Evolutionary conservation across 108 stramenopile species (phyloP).

Genomic region (Discostella stelligeroides): DNA sequence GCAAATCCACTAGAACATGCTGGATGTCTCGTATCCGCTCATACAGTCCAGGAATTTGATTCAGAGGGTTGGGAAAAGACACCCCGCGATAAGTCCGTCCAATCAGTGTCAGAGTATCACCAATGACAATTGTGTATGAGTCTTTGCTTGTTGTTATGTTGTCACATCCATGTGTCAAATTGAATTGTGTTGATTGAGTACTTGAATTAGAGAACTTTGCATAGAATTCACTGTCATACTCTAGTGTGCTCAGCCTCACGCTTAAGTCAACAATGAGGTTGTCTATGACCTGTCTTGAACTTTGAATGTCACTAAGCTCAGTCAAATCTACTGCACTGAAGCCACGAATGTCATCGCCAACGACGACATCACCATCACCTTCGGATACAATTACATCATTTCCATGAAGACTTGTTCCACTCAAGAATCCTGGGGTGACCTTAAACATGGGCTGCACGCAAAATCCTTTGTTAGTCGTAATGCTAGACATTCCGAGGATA

Average conservation of each 20-base stretch:
- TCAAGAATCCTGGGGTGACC: conserved; percentile 21
- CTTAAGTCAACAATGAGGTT: conserved; percentile 15
- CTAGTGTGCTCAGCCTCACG: conserved; percentile 18
- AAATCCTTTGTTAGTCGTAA: conserved; percentile 4
- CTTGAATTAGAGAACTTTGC: neutral
- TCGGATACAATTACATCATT: conserved; percentile 15
- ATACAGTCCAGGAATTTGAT: neutral
- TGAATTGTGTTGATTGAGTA: neutral
- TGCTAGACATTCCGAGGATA: conserved; percentile 14
- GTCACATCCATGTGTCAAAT: conserved; percentile 20
- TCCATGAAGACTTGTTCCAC: conserved; percentile 10
- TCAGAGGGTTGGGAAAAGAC: conserved; percentile 1
- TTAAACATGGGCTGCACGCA: conserved; percentile 26
- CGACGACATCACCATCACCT: conserved; percentile 1
- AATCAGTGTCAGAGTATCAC: conserved; percentile 21
- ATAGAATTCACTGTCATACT: conserved; percentile 19
- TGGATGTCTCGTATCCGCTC: conserved; percentile 13
- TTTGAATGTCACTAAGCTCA: conserved; percentile 12
- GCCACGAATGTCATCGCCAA: conserved; percentile 30
- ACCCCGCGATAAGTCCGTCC: conserved; percentile 10
- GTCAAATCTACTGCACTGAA: conserved; percentile 21
- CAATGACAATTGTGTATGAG: conserved; percentile 8
- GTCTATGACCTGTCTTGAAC: conserved; percentile 12
- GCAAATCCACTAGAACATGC: conserved; percentile 16
- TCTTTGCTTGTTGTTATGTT: conserved; percentile 12